Conservation (phyloP, 768 basidiomycete species). For the Melanogaster broomeanus region DNA sequence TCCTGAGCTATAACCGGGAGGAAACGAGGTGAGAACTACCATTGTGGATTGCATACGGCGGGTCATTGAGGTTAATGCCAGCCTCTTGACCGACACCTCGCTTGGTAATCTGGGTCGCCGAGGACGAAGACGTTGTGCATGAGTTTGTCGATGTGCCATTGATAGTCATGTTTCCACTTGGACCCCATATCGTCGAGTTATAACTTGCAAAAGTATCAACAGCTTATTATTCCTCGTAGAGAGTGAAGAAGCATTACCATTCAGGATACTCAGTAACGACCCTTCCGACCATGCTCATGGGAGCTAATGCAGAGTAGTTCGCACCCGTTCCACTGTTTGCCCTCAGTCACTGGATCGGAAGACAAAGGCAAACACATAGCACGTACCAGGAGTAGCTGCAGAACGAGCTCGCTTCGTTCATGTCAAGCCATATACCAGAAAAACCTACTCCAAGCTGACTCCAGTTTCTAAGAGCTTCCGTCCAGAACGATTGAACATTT, state of each 20-base stretch:
- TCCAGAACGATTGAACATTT: conserved; percentile 55
- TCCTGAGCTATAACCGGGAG: too few relatives aligned
- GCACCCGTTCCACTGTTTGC: conserved; percentile 55
- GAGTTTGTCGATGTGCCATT: too few relatives aligned
- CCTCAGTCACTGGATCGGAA: conserved; percentile 54
- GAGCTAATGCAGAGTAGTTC: conserved; percentile 53
- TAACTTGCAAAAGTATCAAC: too few relatives aligned
- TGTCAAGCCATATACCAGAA: conserved; percentile 63
- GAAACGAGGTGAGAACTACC: too few relatives aligned
- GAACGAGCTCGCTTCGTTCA: conserved; percentile 66
- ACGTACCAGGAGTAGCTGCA: conserved; percentile 54
- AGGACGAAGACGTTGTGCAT: too few relatives aligned
- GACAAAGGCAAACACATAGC: conserved; percentile 14
- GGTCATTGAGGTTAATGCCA: too few relatives aligned
- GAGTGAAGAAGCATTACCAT: conserved; percentile 42
- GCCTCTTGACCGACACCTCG: too few relatives aligned
- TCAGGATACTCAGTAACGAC: conserved; percentile 61
- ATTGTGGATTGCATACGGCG: too few relatives aligned
- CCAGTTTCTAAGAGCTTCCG: conserved; percentile 56
- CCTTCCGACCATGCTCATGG: conserved; percentile 56
- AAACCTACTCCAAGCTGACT: conserved; percentile 46
- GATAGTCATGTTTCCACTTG: too few relatives aligned
- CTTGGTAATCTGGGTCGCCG: too few relatives aligned
- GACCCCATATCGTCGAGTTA: too few relatives aligned
- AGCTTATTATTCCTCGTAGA: background rate